Evolutionary conservation across 345 rosid species (phyloP), one percentile per base, ranked within the genome.

Genomic region (Camelina neglecta): DNA sequence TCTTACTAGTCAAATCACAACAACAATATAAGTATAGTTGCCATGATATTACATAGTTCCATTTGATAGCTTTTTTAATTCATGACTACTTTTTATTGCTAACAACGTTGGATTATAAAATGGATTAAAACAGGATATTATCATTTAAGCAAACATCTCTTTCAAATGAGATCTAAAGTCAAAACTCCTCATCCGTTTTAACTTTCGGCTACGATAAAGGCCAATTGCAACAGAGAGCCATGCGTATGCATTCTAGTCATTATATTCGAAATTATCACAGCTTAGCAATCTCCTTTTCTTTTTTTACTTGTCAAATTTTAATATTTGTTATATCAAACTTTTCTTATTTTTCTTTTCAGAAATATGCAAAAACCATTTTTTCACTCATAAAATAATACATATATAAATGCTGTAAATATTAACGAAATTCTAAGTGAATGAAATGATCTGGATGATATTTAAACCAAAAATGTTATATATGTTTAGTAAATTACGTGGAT

Each of bases 1-100:
- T 73, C 55, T 15, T 63, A 54, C 69, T 11, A 16, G 62, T 72
- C 54, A 72, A 36, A 73, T 73, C 55, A 63, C 54, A 73, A 63
- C 44, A 73, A 63, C 63, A 31, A 63, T 63, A 2, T 26, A 2
- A 18, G 63, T 8, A 53, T 53, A 62, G 42, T 11, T 65, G 11
- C 65, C 35, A 44, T 69, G 41, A 29, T 13, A 41, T 11, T 63
- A 3, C 26, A 24, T 24, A 29, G 44, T 42, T 53, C 54, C 45
- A 29, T 31, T 64, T 41, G 9, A 53, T 62, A 29, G 41, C 8
- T 5, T 5, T 18, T 39, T 42, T n/a, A 62, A 62, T 38, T 53
- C 10, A 31, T 31, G 16, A 55, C 57, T 42, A 44, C 8, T 0
- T 35, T 73, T 72, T 42, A 64, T 44, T 63, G 63, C 47, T 42